Conservation (phyloP, 169 alveolate genomes). For the Cryptosporidium andersoni region DNA sequence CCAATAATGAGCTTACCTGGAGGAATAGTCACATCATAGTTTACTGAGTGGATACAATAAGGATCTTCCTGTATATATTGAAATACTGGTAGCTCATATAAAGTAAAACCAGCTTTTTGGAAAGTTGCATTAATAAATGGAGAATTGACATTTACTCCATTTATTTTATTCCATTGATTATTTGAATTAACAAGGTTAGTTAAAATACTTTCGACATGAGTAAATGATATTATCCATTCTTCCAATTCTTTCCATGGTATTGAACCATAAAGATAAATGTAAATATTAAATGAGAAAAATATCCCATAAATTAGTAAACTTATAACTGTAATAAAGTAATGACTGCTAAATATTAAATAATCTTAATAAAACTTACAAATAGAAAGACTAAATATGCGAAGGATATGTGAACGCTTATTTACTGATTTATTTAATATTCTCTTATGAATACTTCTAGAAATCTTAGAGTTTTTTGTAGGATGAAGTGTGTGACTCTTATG, state of each 20-base stretch:
- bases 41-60: constrained; percentile 22
- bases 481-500: too few relatives aligned
- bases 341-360: not conserved
- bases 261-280: constrained; percentile 26
- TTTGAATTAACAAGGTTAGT: constrained; percentile 18
- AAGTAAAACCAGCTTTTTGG: not conserved
- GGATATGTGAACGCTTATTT: too few relatives aligned
- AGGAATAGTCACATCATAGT: constrained; percentile 61
- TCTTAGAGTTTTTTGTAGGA: too few relatives aligned
- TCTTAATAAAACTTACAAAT: not conserved
- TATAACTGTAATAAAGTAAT: constrained; percentile 1
- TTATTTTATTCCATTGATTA: not conserved
- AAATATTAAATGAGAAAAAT: not conserved
- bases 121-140: constrained; percentile 67
- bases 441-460: too few relatives aligned
- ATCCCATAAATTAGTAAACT: not conserved
- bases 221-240: constrained; percentile 15
- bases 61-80: constrained; percentile 5
- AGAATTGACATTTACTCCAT: constrained; percentile 6
- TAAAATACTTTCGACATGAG: constrained; percentile 23
- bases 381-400: not conserved
- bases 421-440: too few relatives aligned
- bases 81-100: constrained; percentile 29
- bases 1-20: constrained; percentile 36
- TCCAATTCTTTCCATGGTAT: constrained; percentile 47